Conservation (phyloP, 75 land plant genomes). For the Ceratopteris richardii region DNA sequence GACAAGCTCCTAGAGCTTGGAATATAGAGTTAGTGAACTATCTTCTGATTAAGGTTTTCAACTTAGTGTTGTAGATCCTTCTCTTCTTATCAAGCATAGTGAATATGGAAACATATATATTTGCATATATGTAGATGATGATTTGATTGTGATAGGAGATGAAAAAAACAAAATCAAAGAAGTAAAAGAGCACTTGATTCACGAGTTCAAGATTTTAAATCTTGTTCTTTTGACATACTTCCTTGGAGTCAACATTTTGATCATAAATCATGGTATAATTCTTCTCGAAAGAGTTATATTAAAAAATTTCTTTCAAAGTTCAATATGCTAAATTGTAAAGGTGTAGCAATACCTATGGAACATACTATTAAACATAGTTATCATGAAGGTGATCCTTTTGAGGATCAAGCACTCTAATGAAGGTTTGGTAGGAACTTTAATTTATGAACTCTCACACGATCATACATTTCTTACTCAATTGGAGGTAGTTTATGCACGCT, state of each 20-base stretch:
- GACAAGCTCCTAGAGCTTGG: slow-evolving; percentile 30
- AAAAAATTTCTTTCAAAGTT: slow-evolving; percentile 13
- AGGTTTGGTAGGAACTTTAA: no score
- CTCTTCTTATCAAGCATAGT: slow-evolving; percentile 21
- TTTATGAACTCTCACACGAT: no score
- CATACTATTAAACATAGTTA: background rate
- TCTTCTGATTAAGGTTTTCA: slow-evolving; percentile 11
- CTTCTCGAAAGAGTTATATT: slow-evolving; percentile 17
- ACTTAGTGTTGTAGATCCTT: slow-evolving; percentile 10
- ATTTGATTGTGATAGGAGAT: slow-evolving; percentile 18
- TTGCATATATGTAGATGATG: slow-evolving; percentile 32
- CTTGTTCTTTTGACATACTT: slow-evolving; percentile 15
- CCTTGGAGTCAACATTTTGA: slow-evolving; percentile 16
- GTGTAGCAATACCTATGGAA: no score
- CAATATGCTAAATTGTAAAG: slow-evolving; percentile 8
- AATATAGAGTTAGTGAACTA: slow-evolving; percentile 12
- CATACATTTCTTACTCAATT: slow-evolving; percentile 13
- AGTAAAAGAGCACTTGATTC: slow-evolving; percentile 11
- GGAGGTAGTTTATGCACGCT: slow-evolving; percentile 17
- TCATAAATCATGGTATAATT: slow-evolving; percentile 8
- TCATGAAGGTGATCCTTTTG: slow-evolving; percentile 8
- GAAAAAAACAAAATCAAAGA: slow-evolving; percentile 8
- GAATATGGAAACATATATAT: slow-evolving; percentile 1
- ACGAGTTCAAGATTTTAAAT: slow-evolving; percentile 22
- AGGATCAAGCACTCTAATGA: slow-evolving; percentile 11